Evolutionary conservation across 2,329 filamentous ascomycete species (phyloP).

Genomic region (Ceratocystis colombiana): DNA sequence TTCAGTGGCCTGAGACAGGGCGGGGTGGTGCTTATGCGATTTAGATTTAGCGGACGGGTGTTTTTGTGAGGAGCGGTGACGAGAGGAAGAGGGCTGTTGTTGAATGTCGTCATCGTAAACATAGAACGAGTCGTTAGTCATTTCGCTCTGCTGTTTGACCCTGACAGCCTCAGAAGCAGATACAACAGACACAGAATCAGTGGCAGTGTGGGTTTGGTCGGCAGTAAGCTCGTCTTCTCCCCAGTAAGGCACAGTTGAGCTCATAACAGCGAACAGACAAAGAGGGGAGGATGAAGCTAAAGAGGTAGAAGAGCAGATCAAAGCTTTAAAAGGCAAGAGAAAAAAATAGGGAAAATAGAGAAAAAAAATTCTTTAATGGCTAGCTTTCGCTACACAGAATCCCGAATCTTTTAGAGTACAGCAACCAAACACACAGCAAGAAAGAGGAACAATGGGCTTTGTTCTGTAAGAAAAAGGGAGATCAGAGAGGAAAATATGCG

Average conservation of each 20-base stretch:
- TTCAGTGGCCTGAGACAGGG: slow-evolving; percentile 14
- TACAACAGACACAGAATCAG: not conserved
- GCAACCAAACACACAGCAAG: not conserved
- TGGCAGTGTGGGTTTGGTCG: not conserved
- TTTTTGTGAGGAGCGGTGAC: not conserved
- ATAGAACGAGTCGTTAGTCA: slow-evolving; percentile 24
- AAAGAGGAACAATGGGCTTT: slow-evolving; percentile 23
- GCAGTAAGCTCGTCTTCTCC: slow-evolving; percentile 14
- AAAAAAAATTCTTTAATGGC: not conserved
- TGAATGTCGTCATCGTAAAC: slow-evolving; percentile 13
- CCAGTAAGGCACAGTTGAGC: slow-evolving; percentile 22
- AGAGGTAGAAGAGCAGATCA: not conserved
- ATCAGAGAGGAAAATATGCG: not conserved
- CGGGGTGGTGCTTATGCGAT: not conserved
- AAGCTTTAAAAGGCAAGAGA: not conserved
- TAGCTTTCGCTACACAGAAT: no score
- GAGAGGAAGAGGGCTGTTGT: slow-evolving; percentile 15
- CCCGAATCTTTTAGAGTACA: not conserved
- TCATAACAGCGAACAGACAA: slow-evolving; percentile 15
- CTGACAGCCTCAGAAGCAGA: slow-evolving; percentile 19
- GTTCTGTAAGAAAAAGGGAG: slow-evolving; percentile 14
- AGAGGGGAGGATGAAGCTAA: not conserved
- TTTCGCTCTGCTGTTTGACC: slow-evolving; percentile 21
- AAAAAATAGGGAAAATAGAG: no score
- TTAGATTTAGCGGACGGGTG: not conserved